Evolutionary conservation across 441 rosid species (phyloP), one percentile per base, ranked within the genome.

Genomic region (Biscutella auriculata): DNA sequence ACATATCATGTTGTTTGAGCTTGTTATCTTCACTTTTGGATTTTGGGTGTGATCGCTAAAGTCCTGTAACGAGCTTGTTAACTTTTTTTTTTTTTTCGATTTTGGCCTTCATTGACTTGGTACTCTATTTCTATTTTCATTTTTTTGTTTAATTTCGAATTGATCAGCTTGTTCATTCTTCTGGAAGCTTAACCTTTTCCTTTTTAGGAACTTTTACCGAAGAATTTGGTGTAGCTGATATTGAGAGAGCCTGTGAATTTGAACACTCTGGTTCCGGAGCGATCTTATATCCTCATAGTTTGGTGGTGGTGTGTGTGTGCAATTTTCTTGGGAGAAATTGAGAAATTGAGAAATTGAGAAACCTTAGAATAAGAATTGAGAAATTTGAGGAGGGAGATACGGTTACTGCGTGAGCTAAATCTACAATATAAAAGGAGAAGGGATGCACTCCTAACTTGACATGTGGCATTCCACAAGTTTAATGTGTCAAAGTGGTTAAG

Each of bases 301-400:
- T 48, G 49, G 39, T 50, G 19, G 53, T 61, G 57, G 57, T 61
- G 59, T 19, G 23, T 19, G 55, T 28, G 21, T 56, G 53, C 30
- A 25, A 14, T 67, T 28, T 68, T 58, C 58, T 79, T 63, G 70
- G 70, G 63, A 64, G 67, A 69, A 63, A 92, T 90, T n/a, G n/a
- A n/a, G n/a, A n/a, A n/a, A n/a, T n/a, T n/a, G n/a, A n/a, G n/a
- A n/a, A n/a, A n/a, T n/a, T n/a, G n/a, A n/a, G n/a, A n/a, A n/a
- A n/a, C n/a, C n/a, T n/a, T n/a, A n/a, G n/a, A n/a, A n/a, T n/a
- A n/a, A n/a, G n/a, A n/a, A n/a, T n/a, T n/a, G n/a, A n/a, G n/a
- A n/a, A n/a, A n/a, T n/a, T n/a, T n/a, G n/a, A n/a, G n/a, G n/a
- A n/a, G n/a, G n/a, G n/a, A n/a, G n/a, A n/a, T n/a, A n/a, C n/a